Evolutionary conservation across 306 rosid species (phyloP).

Genomic region (Arachis hypogaea): DNA sequence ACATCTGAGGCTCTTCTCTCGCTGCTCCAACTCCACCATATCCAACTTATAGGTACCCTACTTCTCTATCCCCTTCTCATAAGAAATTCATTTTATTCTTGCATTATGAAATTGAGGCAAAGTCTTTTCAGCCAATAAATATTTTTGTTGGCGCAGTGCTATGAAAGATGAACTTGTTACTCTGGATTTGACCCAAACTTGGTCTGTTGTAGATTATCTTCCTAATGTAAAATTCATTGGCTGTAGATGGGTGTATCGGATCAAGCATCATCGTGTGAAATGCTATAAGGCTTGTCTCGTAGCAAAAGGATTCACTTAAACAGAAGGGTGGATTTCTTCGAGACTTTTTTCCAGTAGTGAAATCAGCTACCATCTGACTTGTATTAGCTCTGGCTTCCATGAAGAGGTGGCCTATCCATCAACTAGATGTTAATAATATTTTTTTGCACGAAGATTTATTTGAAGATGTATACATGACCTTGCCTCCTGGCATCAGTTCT

Average conservation of each 20-base stretch:
- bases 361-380: neutral
- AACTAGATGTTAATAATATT: neutral
- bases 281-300: neutral
- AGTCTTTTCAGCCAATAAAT: no score
- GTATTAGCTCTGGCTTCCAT: neutral
- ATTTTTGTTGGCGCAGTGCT: no score
- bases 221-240: neutral
- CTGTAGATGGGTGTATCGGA: neutral
- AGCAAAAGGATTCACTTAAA: constrained; percentile 4
- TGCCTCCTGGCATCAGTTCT: neutral
- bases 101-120: no score
- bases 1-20: no score
- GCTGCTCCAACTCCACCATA: no score
- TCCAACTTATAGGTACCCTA: no score
- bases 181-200: neutral
- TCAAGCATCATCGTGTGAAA: neutral
- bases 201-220: neutral
- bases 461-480: neutral
- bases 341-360: neutral
- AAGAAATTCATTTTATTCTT: no score
- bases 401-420: neutral
- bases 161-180: no score
- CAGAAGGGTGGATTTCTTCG: neutral
- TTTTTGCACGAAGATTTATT: neutral
- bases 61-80: no score